Percentiles rank a stretch among this genome's conserved stretches.
Conservation (phyloP, 352 stramenopile species). For the Phytophthora hibernalis region DNA sequence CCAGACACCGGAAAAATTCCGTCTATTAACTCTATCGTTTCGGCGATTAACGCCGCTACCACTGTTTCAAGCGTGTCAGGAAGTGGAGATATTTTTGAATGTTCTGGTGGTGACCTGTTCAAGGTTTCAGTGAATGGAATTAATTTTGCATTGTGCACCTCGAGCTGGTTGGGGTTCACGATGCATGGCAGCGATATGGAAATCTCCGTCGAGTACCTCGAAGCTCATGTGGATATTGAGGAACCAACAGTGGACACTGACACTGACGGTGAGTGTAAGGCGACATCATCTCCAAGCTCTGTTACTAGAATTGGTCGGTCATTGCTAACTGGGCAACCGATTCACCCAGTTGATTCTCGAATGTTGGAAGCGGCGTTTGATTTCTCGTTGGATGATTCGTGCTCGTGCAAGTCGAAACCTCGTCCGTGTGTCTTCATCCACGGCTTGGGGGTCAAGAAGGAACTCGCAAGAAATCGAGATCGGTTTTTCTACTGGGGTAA, state of each 20-base stretch:
- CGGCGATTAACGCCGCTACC: constrained; percentile 14
- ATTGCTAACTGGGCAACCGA: constrained; percentile 9
- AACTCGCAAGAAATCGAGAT: constrained; percentile 15
- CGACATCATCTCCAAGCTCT: background rate
- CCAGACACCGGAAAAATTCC: constrained; percentile 5
- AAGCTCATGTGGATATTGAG: background rate
- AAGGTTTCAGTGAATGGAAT: constrained; percentile 10
- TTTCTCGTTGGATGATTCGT: constrained; percentile 24
- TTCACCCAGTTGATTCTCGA: background rate
- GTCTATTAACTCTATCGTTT: constrained; percentile 23
- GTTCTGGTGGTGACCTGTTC: constrained; percentile 13
- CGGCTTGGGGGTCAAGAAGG: constrained; percentile 28
- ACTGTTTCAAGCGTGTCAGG: background rate
- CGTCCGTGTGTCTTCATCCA: constrained; percentile 49
- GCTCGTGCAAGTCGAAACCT: constrained; percentile 25
- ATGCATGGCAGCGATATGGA: constrained; percentile 19
- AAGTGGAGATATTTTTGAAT: constrained; percentile 1
- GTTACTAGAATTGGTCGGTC: constrained; percentile 13
- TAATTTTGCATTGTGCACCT: constrained; percentile 10
- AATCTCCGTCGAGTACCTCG: constrained; percentile 13
- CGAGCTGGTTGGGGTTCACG: constrained; percentile 6
- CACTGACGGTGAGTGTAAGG: background rate
- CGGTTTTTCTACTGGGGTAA: constrained; percentile 40
- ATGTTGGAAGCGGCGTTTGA: constrained; percentile 18
- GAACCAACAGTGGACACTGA: background rate